phyloP scores from a whole-genome alignment of 306 rosid genomes.

The Herpetospermum pedunculosum region DNA sequence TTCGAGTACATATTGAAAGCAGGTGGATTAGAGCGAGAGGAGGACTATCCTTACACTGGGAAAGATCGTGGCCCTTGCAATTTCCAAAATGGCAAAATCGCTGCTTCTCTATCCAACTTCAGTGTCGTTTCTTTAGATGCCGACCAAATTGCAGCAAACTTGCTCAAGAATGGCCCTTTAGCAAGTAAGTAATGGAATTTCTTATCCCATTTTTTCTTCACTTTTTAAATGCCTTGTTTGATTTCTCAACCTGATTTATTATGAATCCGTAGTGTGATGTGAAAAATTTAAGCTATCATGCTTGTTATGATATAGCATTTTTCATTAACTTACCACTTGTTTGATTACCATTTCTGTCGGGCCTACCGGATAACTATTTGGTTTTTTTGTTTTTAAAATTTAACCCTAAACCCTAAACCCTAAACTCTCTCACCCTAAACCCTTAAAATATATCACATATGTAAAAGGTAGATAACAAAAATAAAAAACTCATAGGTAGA shows the following conservation, averaged over 20 bases:
- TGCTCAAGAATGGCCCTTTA: conserved; percentile 80
- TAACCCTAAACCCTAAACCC: too few relatives aligned
- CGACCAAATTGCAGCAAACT: conserved; percentile 93
- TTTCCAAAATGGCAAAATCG: conserved; percentile 61
- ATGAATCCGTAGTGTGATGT: background rate
- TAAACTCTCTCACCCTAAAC: too few relatives aligned
- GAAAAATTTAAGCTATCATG: too few relatives aligned
- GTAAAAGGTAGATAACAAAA: too few relatives aligned
- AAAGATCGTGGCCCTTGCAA: conserved; percentile 68
- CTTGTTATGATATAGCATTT: too few relatives aligned
- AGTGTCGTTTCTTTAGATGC: conserved; percentile 73
- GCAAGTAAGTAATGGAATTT: conserved; percentile 37
- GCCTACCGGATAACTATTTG: too few relatives aligned
- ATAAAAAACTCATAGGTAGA: too few relatives aligned
- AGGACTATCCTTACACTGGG: conserved; percentile 89
- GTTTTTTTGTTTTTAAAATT: too few relatives aligned
- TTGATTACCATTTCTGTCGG: too few relatives aligned
- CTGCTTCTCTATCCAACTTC: conserved; percentile 59
- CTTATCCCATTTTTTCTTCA: background rate
- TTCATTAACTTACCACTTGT: too few relatives aligned
- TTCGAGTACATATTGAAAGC: conserved; percentile 73
- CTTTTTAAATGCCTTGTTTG: background rate
- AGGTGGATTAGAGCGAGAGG: conserved; percentile 63
- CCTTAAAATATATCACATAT: too few relatives aligned
- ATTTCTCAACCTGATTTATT: background rate